These are phyloP conservation scores for Aspergillus vadensis DNA, from an alignment of 2,329 filamentous ascomycete species.

Conservation along the genomic window DNA sequence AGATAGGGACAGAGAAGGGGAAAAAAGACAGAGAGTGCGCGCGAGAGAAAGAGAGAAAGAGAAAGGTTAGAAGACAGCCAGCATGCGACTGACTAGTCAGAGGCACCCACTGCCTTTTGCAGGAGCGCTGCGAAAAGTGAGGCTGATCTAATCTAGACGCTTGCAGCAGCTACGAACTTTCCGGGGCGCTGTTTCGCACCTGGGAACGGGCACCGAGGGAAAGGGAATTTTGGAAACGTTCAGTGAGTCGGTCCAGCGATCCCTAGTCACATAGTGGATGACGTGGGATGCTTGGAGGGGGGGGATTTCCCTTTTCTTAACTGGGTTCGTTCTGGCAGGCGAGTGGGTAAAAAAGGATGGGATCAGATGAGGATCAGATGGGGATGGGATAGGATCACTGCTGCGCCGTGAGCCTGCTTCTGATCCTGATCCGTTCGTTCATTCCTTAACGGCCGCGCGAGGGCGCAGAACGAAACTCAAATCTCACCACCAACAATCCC, in stretches of 20 bases:
- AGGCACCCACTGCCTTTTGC: constrained; percentile 19
- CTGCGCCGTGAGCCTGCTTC: neutral
- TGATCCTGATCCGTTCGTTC: neutral
- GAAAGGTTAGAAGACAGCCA: constrained; percentile 9
- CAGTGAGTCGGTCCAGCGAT: neutral
- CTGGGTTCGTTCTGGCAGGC: neutral
- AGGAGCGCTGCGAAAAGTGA: constrained; percentile 17
- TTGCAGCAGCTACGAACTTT: constrained; percentile 13
- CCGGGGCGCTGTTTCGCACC: constrained; percentile 8
- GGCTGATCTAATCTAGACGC: constrained; percentile 17
- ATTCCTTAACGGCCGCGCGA: constrained; percentile 4
- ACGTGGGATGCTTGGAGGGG: constrained; percentile 12
- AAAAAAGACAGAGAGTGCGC: constrained; percentile 5
- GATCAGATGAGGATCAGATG: neutral
- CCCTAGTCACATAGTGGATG: constrained; percentile 12
- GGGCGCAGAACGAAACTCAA: constrained; percentile 2
- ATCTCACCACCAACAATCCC: constrained; percentile 2
- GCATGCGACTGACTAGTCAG: constrained; percentile 15
- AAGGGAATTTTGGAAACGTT: constrained; percentile 5
- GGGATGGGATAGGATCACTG: no score
- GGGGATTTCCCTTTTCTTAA: neutral
- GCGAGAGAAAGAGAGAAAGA: constrained; percentile 10
- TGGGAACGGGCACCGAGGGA: constrained; percentile 3
- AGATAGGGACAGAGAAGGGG: neutral
- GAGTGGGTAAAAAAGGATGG: neutral